Evolutionary conservation across 176 grass and related monocot species (phyloP).

Genomic region (Bothriochloa decipiens): DNA sequence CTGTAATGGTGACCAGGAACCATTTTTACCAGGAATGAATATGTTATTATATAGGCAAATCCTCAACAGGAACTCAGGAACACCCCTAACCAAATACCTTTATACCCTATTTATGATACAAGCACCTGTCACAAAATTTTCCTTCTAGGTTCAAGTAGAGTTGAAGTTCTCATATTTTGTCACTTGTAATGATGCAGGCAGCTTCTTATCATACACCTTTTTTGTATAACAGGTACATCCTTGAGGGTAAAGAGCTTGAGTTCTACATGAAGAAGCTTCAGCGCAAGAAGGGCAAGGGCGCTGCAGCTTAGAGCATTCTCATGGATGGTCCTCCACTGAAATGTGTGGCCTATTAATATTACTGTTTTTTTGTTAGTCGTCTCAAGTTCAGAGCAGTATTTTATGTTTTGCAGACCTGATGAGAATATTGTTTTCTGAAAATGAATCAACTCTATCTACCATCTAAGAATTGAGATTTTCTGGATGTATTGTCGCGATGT

Average conservation of each 20-base stretch:
- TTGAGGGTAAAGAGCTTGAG: conserved; percentile 92
- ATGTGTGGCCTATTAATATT: neutral
- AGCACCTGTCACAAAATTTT: no score
- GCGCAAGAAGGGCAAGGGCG: conserved; percentile 92
- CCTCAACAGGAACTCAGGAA: no score
- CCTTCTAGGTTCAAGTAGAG: neutral
- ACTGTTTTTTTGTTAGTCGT: conserved; percentile 26
- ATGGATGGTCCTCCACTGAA: neutral
- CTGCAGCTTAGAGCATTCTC: conserved; percentile 52
- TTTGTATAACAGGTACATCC: conserved; percentile 61
- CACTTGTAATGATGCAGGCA: no score
- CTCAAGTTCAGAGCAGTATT: neutral
- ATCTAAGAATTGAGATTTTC: neutral
- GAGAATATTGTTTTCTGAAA: conserved; percentile 20
- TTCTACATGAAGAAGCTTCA: conserved; percentile 97
- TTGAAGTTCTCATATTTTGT: neutral
- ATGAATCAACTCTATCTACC: conserved; percentile 37
- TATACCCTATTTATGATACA: no score
- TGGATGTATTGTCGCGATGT: neutral
- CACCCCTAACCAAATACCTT: no score
- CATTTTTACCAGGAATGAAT: no score
- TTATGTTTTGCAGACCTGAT: conserved; percentile 28
- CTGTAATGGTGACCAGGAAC: no score
- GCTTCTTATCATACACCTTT: neutral
- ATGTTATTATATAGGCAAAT: no score